These are phyloP conservation scores for Hypoxylon rickii DNA, from an alignment of 495 filamentous ascomycete genomes.

Conservation along the genomic window DNA sequence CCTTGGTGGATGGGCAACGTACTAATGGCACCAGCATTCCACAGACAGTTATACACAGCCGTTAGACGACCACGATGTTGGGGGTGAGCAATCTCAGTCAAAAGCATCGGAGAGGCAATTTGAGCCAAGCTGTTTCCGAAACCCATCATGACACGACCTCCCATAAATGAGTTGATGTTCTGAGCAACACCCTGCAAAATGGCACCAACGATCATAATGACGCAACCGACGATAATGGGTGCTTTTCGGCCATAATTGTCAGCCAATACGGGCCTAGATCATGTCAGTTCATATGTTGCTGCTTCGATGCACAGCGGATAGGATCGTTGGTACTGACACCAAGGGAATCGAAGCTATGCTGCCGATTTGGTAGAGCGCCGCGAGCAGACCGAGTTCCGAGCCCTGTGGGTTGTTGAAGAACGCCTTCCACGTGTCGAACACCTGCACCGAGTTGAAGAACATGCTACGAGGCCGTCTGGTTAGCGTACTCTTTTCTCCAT, in stretches of 20 bases:
- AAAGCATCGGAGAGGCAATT: conserved; percentile 64
- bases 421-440: conserved; percentile 53
- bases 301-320: not conserved
- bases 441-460: conserved; percentile 61
- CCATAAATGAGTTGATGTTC: conserved; percentile 51
- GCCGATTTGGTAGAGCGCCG: conserved; percentile 71
- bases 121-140: conserved; percentile 63
- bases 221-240: conserved; percentile 64
- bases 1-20: conserved; percentile 1
- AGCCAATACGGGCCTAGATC: conserved; percentile 58
- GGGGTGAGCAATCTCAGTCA: conserved; percentile 68
- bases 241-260: conserved; percentile 65
- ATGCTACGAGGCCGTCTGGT: conserved; percentile 43
- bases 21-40: conserved; percentile 61
- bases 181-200: conserved; percentile 57
- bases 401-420: conserved; percentile 58
- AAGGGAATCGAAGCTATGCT: conserved; percentile 66
- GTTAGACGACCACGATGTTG: conserved; percentile 70
- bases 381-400: conserved; percentile 63
- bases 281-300: conserved; percentile 25
- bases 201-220: conserved; percentile 67
- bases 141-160: conserved; percentile 57
- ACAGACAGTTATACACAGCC: conserved; percentile 68
- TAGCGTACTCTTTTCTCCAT: conserved; percentile 3
- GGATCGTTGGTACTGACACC: conserved; percentile 51